Base-by-base conservation (phyloP, 768 basidiomycete species). In the Russula ochroleuca region DNA sequence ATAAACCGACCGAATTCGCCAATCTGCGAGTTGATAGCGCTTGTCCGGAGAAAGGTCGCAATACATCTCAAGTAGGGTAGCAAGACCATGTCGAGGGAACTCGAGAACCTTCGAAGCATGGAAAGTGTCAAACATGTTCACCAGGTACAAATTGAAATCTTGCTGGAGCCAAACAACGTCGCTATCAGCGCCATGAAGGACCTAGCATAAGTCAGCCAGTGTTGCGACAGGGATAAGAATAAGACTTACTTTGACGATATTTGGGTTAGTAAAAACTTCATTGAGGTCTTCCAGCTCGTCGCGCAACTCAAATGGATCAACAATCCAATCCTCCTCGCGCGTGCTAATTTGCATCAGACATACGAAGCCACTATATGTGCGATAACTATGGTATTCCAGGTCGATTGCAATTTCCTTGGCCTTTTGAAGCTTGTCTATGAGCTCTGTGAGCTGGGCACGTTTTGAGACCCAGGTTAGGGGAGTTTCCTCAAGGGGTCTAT, bases 91-190 rank as follows among this genome's bases (percentile, higher is more conserved):
- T 38, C 86, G 82, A 0, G 90, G 87, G 69, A 93, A 90, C 14
- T 90, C 95, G 55, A 98, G 78, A 1, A 90, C 76, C 70, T 89
- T 91, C 0, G 95, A 94, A 1, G 95, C 96, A 68, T 98, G 94
- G 73, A 85, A 98, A 0, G 97, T 98, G 72, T 99, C 96, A 72
- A 99, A 98, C n/a, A 98, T 75, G 61, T 93, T 92, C 65, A 99
- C 94, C 57, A 98, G 79, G 74, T 93, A 98, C 9, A 98, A 71
- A 63, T 91, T 91, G 72, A 98, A 95, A 72, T 98, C 89, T 74
- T 94, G 91, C 72, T 99, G 96, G 19, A 98, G 81, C 97, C 97
- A 98, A 6, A 94, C 77, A 48, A 98, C 87, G 72, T 99, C 97
- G 63, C 87, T 90, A 41, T 94, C 90, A 1, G 96, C 92, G 31